Evolutionary conservation across 2,329 filamentous ascomycete genomes (phyloP).

Genomic region (Metarhizium album): DNA sequence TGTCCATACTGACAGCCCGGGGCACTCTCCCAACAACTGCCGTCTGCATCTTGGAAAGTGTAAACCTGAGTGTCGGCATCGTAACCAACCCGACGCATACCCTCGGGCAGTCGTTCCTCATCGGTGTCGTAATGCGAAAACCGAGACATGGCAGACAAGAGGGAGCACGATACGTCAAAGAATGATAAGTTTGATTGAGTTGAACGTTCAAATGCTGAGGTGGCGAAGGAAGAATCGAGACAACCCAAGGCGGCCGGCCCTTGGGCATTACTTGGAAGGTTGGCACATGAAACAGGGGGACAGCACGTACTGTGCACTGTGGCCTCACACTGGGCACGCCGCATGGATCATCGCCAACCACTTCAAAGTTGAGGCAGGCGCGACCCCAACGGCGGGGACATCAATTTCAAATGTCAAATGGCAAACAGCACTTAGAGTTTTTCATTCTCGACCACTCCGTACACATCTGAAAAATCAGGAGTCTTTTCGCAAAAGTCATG

Average conservation of each 20-base stretch:
- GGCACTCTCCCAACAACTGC: slow-evolving; percentile 38
- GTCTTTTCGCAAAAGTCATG: too few species aligned
- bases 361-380: too few species aligned
- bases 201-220: not conserved
- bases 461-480: too few species aligned
- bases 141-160: slow-evolving; percentile 24
- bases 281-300: not conserved
- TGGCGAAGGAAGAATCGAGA: not conserved
- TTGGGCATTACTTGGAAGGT: not conserved
- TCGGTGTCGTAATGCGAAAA: slow-evolving; percentile 35
- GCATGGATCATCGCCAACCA: too few species aligned
- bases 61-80: slow-evolving; percentile 44
- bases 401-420: too few species aligned
- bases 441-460: too few species aligned
- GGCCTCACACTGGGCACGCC: too few species aligned
- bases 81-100: slow-evolving; percentile 44
- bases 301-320: not conserved
- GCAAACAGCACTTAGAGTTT: too few species aligned
- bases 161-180: not conserved
- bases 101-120: slow-evolving; percentile 40
- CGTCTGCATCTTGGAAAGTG: slow-evolving; percentile 38
- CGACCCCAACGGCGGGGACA: too few species aligned
- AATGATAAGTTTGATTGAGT: not conserved
- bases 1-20: slow-evolving; percentile 39
- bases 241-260: not conserved